Evolutionary conservation across 352 stramenopile genomes (phyloP).

Genomic region (Plasmopara viticola): DNA sequence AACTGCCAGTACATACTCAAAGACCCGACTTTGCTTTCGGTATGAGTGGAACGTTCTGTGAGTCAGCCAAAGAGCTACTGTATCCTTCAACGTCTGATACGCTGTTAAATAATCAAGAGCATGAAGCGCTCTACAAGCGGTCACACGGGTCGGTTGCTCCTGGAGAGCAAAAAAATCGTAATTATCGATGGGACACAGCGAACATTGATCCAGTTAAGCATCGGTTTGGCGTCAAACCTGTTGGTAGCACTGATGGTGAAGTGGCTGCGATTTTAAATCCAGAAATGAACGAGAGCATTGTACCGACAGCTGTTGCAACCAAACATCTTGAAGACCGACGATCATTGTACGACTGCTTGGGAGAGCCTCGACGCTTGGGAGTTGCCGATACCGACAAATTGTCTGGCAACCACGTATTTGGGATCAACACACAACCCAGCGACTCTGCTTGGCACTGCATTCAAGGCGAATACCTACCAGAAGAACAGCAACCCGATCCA

Average conservation of each 20-base stretch:
- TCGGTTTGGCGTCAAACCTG: constrained; percentile 57
- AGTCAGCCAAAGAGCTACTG: constrained; percentile 81
- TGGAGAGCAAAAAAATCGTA: constrained; percentile 80
- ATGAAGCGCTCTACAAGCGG: constrained; percentile 65
- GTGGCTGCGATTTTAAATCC: constrained; percentile 58
- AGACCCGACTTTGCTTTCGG: constrained; percentile 58
- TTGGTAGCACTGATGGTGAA: constrained; percentile 18
- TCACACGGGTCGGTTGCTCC: constrained; percentile 72
- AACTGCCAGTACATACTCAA: constrained; percentile 49
- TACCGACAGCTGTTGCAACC: constrained; percentile 36
- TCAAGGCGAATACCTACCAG: constrained; percentile 68
- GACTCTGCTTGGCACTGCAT: constrained; percentile 72
- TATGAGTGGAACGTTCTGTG: constrained; percentile 56
- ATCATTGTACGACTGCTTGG: constrained; percentile 67
- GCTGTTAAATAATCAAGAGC: constrained; percentile 49
- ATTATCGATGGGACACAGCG: constrained; percentile 73
- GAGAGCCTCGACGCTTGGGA: constrained; percentile 56
- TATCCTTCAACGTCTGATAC: constrained; percentile 44
- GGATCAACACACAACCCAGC: constrained; percentile 41
- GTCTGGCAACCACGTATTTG: constrained; percentile 55
- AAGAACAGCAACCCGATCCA: constrained; percentile 75
- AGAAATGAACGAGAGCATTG: constrained; percentile 54
- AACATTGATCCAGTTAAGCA: constrained; percentile 62
- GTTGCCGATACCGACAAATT: constrained; percentile 30
- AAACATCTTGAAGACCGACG: constrained; percentile 73